Conservation (phyloP, 306 rosid genomes). For the Aeschynomene evenia region DNA sequence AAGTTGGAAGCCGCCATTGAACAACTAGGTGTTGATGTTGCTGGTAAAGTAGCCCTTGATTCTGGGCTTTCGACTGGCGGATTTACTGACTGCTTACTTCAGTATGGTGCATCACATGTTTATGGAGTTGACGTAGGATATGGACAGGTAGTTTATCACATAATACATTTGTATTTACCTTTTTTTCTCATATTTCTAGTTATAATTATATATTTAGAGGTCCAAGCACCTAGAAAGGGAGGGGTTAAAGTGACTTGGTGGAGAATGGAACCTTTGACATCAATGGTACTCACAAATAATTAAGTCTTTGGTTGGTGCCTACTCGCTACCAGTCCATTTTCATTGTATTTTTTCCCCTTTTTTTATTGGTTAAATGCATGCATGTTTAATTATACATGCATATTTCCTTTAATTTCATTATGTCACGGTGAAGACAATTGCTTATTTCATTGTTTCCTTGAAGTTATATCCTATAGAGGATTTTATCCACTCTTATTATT, state of each 20-base stretch:
- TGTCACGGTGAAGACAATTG: too few relatives aligned
- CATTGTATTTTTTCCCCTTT: too few relatives aligned
- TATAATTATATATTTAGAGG: background rate
- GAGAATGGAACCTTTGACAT: background rate
- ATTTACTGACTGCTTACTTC: slow-evolving; percentile 93
- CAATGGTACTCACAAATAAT: too few relatives aligned
- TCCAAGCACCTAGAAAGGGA: background rate
- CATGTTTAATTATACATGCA: too few relatives aligned
- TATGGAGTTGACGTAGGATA: slow-evolving; percentile 95
- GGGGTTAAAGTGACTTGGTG: background rate
- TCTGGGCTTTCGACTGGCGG: slow-evolving; percentile 97
- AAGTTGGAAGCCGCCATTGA: slow-evolving; percentile 96
- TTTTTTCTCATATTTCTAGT: background rate
- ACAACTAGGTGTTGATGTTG: slow-evolving; percentile 67
- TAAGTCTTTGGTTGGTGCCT: too few relatives aligned
- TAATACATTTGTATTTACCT: background rate
- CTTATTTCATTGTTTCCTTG: background rate
- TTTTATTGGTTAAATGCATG: too few relatives aligned
- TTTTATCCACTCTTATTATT: background rate
- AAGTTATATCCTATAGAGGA: background rate
- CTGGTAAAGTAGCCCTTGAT: slow-evolving; percentile 88
- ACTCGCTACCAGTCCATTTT: too few relatives aligned
- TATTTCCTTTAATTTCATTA: too few relatives aligned
- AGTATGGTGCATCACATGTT: slow-evolving; percentile 83
- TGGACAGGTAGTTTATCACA: slow-evolving; percentile 69